These are phyloP conservation scores for Pistacia integerrima DNA, from an alignment of 345 rosid species.

Conservation along the genomic window DNA sequence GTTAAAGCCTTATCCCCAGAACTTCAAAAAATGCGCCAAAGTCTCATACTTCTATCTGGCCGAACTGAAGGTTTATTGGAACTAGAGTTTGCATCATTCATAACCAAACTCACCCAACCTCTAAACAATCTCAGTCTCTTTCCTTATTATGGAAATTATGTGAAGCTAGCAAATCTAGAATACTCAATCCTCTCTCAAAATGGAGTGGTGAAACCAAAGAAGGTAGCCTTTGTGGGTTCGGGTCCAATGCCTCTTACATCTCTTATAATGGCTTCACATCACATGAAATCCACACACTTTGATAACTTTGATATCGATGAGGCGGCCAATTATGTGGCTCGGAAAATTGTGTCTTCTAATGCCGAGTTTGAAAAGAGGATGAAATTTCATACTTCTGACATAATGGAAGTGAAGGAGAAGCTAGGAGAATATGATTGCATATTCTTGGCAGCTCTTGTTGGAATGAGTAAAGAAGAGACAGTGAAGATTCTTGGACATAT, in stretches of 20 bases:
- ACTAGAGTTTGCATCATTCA: constrained; percentile 39
- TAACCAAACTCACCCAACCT: constrained; percentile 31
- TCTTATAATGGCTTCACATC: constrained; percentile 37
- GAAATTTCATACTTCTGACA: constrained; percentile 33
- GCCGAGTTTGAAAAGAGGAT: constrained; percentile 36
- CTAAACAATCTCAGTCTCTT: constrained; percentile 32
- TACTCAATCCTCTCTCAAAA: constrained; percentile 30
- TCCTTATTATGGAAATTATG: constrained; percentile 40
- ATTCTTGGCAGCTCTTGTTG: constrained; percentile 50
- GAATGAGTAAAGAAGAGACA: constrained; percentile 37
- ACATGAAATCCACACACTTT: constrained; percentile 33
- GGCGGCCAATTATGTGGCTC: constrained; percentile 36
- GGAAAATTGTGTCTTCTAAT: constrained; percentile 29
- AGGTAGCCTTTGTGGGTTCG: constrained; percentile 45
- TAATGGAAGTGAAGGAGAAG: constrained; percentile 33
- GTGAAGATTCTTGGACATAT: constrained; percentile 30
- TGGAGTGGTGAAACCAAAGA: constrained; percentile 33
- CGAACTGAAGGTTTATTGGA: constrained; percentile 41
- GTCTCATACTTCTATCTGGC: constrained; percentile 34
- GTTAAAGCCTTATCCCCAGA: constrained; percentile 20
- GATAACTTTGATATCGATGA: constrained; percentile 42
- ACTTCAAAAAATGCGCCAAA: constrained; percentile 26
- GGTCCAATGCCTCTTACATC: constrained; percentile 56
- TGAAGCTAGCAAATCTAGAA: constrained; percentile 37
- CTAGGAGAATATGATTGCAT: constrained; percentile 45